phyloP scores from a whole-genome alignment of 2,329 filamentous ascomycete genomes.

The Aureobasidium vineae region DNA sequence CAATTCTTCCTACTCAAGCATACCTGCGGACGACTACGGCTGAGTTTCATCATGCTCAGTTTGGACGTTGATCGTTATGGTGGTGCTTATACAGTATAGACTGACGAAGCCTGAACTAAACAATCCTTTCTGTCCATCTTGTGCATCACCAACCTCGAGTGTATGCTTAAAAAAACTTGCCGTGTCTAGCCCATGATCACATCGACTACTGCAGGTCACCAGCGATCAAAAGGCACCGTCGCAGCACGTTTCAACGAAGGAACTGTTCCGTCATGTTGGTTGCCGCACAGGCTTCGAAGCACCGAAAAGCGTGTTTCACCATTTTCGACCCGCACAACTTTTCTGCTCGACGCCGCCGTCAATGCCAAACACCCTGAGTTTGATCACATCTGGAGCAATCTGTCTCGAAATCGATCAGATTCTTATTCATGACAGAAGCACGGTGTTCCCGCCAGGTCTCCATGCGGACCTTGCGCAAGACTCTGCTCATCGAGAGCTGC shows the following conservation, averaged over 20 bases:
- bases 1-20: not conserved
- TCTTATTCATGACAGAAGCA: slow-evolving; percentile 19
- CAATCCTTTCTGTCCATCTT: not conserved
- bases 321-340: not conserved
- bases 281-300: slow-evolving; percentile 16
- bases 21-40: not conserved
- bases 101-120: not conserved
- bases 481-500: not conserved
- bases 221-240: slow-evolving; percentile 3
- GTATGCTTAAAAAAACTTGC: not conserved
- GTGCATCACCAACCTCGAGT: not conserved
- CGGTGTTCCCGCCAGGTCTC: not conserved
- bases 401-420: slow-evolving; percentile 8
- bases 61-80: not conserved
- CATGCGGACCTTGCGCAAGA: slow-evolving; percentile 15
- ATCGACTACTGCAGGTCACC: slow-evolving; percentile 14
- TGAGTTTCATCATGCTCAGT: slow-evolving; percentile 1
- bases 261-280: slow-evolving; percentile 15
- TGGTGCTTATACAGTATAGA: not conserved
- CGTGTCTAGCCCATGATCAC: not conserved
- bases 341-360: slow-evolving; percentile 16
- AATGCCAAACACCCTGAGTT: slow-evolving; percentile 16
- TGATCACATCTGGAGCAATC: slow-evolving; percentile 8
- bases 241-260: slow-evolving; percentile 18
- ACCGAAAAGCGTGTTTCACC: slow-evolving; percentile 13